Percentiles rank a stretch among this genome's conserved stretches.
Conservation (phyloP, 2,329 filamentous ascomycete genomes). For the Lasiodiplodia sp. region DNA sequence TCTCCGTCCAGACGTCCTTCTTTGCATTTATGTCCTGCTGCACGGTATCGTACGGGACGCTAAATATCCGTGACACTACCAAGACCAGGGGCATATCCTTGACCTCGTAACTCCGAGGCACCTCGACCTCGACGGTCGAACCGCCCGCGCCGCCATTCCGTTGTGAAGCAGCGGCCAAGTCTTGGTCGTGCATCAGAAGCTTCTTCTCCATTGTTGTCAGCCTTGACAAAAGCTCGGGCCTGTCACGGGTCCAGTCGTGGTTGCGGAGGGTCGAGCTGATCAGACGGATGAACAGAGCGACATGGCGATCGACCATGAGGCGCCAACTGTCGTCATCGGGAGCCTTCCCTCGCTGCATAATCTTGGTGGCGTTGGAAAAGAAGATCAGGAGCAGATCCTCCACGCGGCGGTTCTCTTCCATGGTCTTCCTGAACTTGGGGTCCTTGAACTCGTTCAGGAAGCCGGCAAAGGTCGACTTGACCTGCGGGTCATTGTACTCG, state of each 20-base stretch:
- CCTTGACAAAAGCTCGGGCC: slow-evolving; percentile 81
- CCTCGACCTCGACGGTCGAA: slow-evolving; percentile 78
- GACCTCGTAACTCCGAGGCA: slow-evolving; percentile 87
- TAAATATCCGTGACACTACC: slow-evolving; percentile 85
- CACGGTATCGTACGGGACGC: slow-evolving; percentile 76
- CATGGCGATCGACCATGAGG: slow-evolving; percentile 88
- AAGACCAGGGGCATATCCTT: slow-evolving; percentile 97
- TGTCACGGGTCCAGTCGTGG: slow-evolving; percentile 83
- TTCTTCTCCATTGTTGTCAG: slow-evolving; percentile 89
- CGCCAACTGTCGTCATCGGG: slow-evolving; percentile 89
- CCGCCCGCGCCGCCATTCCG: slow-evolving; percentile 65
- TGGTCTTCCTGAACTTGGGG: slow-evolving; percentile 82
- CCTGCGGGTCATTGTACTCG: slow-evolving; percentile 86
- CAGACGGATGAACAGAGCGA: slow-evolving; percentile 91
- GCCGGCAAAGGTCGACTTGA: slow-evolving; percentile 93
- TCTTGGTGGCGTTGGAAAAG: slow-evolving; percentile 92
- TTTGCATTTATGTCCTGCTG: slow-evolving; percentile 88
- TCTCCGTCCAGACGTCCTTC: slow-evolving; percentile 85
- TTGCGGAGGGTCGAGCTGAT: slow-evolving; percentile 81
- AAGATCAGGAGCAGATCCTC: slow-evolving; percentile 96
- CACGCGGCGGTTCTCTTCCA: slow-evolving; percentile 92
- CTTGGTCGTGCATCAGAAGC: slow-evolving; percentile 90
- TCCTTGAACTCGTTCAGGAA: slow-evolving; percentile 95
- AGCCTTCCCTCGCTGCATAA: slow-evolving; percentile 78
- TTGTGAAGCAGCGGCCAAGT: slow-evolving; percentile 71